Evolutionary conservation across 1,139 yeast genomes (phyloP), one percentile per base, ranked within the genome.

Genomic region (Sugiyamaella xylanicola): DNA sequence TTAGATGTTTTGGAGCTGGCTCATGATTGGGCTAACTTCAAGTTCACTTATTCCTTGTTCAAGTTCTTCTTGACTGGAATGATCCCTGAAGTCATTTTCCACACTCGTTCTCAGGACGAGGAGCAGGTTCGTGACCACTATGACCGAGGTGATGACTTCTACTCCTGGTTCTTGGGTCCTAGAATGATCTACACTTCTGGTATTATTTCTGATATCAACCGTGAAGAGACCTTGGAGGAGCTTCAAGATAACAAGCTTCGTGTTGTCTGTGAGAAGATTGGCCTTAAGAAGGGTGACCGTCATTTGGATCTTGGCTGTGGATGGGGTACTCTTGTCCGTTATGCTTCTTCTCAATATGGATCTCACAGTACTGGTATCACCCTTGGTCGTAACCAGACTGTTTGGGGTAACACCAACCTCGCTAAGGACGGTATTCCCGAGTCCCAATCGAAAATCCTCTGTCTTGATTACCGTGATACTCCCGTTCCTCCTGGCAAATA

Each of bases 131-230:
- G 96, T 74, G 97, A 87, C 68, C 96, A 91, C 75, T 90, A 90
- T 74, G 97, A 91, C 77, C 87, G 97, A 66, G 97, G 97, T 74
- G 97, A 90, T 71, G 97, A 91, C 74, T 90, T 91, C 74, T 91
- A 90, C 82, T 77, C 91, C 56, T 90, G 95, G 95, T 90, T 90
- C 77, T 79, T 90, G 66, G 97, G 97, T 57, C 95, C 96, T 63
- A 84, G 97, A 74, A 90, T 90, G 97, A 81, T 90, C 71, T 91
- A 90, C 76, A 91, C 97, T 48, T 85, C 95, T 36, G 97, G 97
- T 70, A 77, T 88, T 56, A 85, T 91, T 68, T 73, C 84, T 59
- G 96, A 90, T 71, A 85, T 84, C 67, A 76, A 78, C 61, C 74
- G 71, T 53, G 91, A 84, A 70, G 96, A 90, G 77, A 69, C 95